phyloP scores from a whole-genome alignment of 2,329 filamentous ascomycete genomes.

The Sclerotinia borealis region DNA sequence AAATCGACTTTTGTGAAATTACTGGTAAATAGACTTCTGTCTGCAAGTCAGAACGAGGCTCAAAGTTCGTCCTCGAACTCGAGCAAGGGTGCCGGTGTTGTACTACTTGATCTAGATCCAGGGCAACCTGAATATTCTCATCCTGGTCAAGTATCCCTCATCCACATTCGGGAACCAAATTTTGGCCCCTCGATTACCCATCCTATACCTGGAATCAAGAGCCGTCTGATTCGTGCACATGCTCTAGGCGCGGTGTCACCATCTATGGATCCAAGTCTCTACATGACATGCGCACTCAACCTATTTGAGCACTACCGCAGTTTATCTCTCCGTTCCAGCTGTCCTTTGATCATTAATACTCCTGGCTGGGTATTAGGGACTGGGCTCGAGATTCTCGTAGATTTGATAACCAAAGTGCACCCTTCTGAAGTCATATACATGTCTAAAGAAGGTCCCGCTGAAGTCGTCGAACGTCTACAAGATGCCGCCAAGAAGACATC shows the following conservation, averaged over 20 bases:
- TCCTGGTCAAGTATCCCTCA: constrained; percentile 63
- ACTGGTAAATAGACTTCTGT: constrained; percentile 58
- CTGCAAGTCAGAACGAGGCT: constrained; percentile 6
- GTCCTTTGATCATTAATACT: constrained; percentile 65
- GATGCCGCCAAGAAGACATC: constrained; percentile 36
- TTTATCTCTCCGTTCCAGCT: constrained; percentile 35
- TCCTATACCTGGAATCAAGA: constrained; percentile 35
- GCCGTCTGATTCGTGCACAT: constrained; percentile 53
- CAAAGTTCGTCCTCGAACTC: neutral
- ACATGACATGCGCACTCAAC: constrained; percentile 56
- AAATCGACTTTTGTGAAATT: constrained; percentile 70
- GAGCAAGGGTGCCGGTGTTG: constrained; percentile 34
- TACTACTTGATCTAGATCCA: constrained; percentile 66
- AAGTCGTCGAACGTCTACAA: constrained; percentile 48
- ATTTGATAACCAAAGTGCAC: constrained; percentile 47
- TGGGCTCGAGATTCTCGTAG: constrained; percentile 57
- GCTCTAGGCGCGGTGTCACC: constrained; percentile 60
- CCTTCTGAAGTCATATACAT: constrained; percentile 63
- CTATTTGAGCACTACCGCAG: constrained; percentile 54
- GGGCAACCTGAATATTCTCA: constrained; percentile 70
- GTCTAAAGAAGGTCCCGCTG: constrained; percentile 54
- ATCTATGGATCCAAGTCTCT: constrained; percentile 60
- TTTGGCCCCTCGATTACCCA: constrained; percentile 64
- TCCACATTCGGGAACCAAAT: constrained; percentile 54
- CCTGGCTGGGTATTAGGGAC: constrained; percentile 69